Conservation (phyloP, 2,329 filamentous ascomycete genomes). For the Trichoderma sp. region DNA sequence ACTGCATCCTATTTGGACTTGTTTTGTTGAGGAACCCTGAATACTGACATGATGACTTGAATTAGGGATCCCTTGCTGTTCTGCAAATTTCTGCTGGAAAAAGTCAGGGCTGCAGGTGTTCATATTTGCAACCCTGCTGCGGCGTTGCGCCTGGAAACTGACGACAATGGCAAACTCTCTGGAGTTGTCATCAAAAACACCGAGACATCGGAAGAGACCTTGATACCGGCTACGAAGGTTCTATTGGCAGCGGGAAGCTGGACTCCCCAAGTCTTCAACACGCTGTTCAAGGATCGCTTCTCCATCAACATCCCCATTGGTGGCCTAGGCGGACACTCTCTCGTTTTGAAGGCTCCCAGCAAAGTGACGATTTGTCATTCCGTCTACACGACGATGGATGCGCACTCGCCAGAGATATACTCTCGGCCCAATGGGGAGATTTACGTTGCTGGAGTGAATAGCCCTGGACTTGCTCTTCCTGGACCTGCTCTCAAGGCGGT, state of each 20-base stretch:
- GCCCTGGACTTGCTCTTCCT: slow-evolving; percentile 62
- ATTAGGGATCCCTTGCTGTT: slow-evolving; percentile 68
- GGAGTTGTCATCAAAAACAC: slow-evolving; percentile 55
- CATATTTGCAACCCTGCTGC: slow-evolving; percentile 66
- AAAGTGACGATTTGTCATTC: slow-evolving; percentile 64
- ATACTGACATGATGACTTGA: neutral
- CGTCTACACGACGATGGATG: slow-evolving; percentile 65
- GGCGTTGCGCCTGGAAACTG: slow-evolving; percentile 56
- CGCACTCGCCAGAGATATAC: slow-evolving; percentile 73
- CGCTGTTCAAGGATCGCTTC: slow-evolving; percentile 63
- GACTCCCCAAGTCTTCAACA: slow-evolving; percentile 67
- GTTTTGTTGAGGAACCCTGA: neutral
- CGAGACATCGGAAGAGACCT: slow-evolving; percentile 48
- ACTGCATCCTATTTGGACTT: neutral
- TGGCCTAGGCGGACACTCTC: slow-evolving; percentile 71
- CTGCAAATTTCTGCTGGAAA: slow-evolving; percentile 65
- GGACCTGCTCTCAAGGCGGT: slow-evolving; percentile 37
- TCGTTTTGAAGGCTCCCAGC: slow-evolving; percentile 64
- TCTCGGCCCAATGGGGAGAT: slow-evolving; percentile 68
- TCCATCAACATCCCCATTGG: slow-evolving; percentile 52
- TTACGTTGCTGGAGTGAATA: slow-evolving; percentile 75
- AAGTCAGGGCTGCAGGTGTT: slow-evolving; percentile 64
- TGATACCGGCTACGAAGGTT: slow-evolving; percentile 66
- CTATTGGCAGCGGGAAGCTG: slow-evolving; percentile 73
- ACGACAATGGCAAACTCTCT: slow-evolving; percentile 55